phyloP scores from a whole-genome alignment of 495 filamentous ascomycete species.

The Cenococcum geophilum region DNA sequence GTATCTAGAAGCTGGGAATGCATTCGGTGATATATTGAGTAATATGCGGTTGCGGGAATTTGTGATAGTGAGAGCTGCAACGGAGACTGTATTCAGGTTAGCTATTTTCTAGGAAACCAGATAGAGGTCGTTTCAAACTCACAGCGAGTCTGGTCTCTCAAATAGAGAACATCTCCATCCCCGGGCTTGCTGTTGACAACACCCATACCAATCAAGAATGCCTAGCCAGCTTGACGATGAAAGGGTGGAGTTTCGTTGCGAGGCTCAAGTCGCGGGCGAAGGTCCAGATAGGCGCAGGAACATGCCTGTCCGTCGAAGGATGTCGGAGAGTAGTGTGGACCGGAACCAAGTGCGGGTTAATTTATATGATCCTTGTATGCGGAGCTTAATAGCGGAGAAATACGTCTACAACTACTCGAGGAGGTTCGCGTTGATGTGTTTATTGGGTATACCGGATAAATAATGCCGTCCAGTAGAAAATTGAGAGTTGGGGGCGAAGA shows the following conservation, averaged over 20 bases:
- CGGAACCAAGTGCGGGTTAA: constrained; percentile 6
- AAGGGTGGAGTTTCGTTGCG: background rate
- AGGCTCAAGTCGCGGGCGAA: constrained; percentile 16
- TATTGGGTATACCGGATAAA: background rate
- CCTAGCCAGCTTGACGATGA: constrained; percentile 20
- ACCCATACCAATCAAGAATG: constrained; percentile 57
- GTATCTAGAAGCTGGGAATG: constrained; percentile 78
- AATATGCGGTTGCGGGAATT: constrained; percentile 68
- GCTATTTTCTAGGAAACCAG: constrained; percentile 15
- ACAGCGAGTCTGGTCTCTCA: constrained; percentile 90
- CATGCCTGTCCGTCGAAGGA: constrained; percentile 22
- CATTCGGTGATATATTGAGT: constrained; percentile 75
- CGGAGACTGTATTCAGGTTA: constrained; percentile 58
- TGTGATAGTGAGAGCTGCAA: constrained; percentile 71
- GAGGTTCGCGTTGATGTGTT: background rate
- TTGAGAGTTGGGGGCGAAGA: background rate
- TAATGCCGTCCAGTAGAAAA: background rate
- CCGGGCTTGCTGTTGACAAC: constrained; percentile 82
- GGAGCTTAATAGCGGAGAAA: background rate
- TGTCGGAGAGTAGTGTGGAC: background rate
- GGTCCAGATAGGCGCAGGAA: constrained; percentile 19
- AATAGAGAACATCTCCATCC: constrained; percentile 67
- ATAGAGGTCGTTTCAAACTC: constrained; percentile 29
- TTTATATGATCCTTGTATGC: constrained; percentile 22
- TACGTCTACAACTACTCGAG: background rate